Conservation (phyloP, 2,329 filamentous ascomycete genomes). For the Metarhizium robertsii region DNA sequence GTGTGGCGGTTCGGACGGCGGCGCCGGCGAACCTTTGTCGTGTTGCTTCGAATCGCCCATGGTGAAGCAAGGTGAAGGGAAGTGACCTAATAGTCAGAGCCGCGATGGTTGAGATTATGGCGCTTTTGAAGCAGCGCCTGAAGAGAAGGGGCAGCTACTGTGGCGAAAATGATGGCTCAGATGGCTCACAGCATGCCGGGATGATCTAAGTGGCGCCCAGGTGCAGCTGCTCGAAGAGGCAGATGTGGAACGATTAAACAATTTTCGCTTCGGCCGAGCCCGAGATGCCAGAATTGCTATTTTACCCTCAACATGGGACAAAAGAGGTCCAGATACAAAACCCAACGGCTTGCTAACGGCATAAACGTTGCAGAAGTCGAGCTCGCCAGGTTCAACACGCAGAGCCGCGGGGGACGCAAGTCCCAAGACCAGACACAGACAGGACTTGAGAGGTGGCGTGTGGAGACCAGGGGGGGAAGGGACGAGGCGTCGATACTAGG, state of each 20-base stretch:
- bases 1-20: background rate
- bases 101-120: background rate
- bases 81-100: conserved; percentile 6
- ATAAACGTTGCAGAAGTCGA: background rate
- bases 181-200: conserved; percentile 4
- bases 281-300: background rate
- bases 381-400: background rate
- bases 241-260: background rate
- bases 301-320: background rate
- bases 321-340: background rate
- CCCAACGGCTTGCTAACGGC: background rate
- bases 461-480: background rate
- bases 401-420: background rate
- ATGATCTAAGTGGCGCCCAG: conserved; percentile 4
- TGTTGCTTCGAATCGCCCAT: conserved; percentile 4
- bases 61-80: background rate
- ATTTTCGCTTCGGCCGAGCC: background rate
- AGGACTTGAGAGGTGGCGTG: background rate
- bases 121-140: background rate
- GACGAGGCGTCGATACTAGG: background rate
- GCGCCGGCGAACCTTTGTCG: background rate
- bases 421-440: background rate
- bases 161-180: background rate
- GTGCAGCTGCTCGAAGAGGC: background rate
- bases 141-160: background rate